Evolutionary conservation across 2,329 filamentous ascomycete species (phyloP), one percentile per base, ranked within the genome.

Genomic region (Pseudocercospora pini-densiflorae): DNA sequence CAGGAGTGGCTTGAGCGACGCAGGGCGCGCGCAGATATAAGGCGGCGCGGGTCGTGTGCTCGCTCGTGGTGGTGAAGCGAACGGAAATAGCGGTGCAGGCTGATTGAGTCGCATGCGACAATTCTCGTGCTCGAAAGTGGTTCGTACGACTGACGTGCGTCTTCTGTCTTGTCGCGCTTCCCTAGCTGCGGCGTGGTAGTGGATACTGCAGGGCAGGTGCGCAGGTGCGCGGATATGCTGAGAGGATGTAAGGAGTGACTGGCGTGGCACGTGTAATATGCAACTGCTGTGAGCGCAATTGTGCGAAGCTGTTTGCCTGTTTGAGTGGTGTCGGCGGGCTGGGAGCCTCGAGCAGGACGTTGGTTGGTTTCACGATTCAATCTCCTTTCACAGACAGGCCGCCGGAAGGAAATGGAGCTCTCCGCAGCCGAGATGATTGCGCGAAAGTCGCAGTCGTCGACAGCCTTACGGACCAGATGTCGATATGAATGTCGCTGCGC

Each of bases 111-210:
- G 62, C 43, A 60, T 64, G 57, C 62, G 57, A 59, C 47, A 47
- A 57, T 66, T 66, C 57, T 70, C 68, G 66, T 70, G 51, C 61
- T 19, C 53, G 55, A 67, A 57, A 47, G 31, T 65, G 68, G 68
- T 70, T 64, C 68, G 68, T 69, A 63, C 58, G 40, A 71, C 69
- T 63, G 60, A 54, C 40, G 31, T 65, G 63, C 60, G 61, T 65
- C 24, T 53, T 58, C 43, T 51, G 49, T 61, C 47, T 61, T 61
- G 43, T 65, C 59, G 63, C 63, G 59, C 59, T 62, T 65, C 59
- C 63, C 58, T 61, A 61, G 63, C 61, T 59, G 53, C 61, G 61
- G 33, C 62, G 57, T 29, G 49, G 59, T 16, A 21, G 59, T 59
- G 36, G 51, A 65, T 19, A 57, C 59, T 45, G 45, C 31, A 43